Evolutionary conservation across 306 rosid genomes (phyloP), one percentile per base, ranked within the genome.

Genomic region (Carpinus viminea): DNA sequence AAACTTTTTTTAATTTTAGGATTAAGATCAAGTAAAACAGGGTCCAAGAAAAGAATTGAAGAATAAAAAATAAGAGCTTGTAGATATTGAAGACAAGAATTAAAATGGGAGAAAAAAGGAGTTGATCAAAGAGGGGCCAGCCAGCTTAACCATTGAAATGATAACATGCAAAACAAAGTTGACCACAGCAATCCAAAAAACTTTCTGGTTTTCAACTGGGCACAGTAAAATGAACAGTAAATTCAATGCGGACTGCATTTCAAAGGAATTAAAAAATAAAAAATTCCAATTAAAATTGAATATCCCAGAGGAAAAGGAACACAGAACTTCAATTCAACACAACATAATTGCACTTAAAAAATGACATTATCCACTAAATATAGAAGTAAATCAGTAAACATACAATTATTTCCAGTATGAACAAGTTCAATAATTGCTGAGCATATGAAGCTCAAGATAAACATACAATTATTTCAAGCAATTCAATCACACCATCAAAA

Each of bases 401-500:
- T 9, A 68, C 4, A n/a, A 55, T n/a, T 55, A 55, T 17, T 55
- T 17, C 24, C 18, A 6, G 1, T 8, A 64, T 64, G 16, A 8
- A 41, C 3, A 68, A 41, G 1, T 5, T 13, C 4, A 16, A n/a
- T 68, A 68, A 38, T 18, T 18, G 12, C 72, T 9, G 51, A 68
- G 52, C 24, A n/a, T 41, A 68, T 41, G 21, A 43, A 41, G 8
- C 31, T 10, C 28, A 55, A 52, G 20, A 55, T 26, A 46, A 41
- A 21, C 75, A 56, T 48, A 51, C 54, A 34, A 61, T 20, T 70
- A 41, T 45, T 68, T 54, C 34, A n/a, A 68, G 53, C 59, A 54
- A 69, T 74, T 24, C 76, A 55, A 57, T 59, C 77, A 59, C 28
- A 41, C 13, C 52, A 28, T 12, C 34, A 31, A 28, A 61, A 72